Evolutionary conservation across 2,329 filamentous ascomycete genomes (phyloP).

Genomic region (Aureobasidium sp.): DNA sequence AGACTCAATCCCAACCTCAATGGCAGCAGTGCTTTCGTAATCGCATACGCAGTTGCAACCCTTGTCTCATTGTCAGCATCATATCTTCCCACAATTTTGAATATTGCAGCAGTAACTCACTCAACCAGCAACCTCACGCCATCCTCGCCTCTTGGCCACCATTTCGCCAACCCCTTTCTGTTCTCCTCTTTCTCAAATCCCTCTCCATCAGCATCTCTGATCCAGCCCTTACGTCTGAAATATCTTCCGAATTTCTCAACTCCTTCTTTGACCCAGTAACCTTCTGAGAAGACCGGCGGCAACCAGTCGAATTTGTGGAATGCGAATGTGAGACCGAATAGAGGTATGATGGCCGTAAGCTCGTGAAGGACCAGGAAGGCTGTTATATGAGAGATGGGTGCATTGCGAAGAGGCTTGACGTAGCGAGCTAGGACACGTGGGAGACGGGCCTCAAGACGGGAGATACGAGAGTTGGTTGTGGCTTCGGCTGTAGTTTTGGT

Average conservation of each 20-base stretch:
- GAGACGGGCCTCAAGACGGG: slow-evolving; percentile 34
- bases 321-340: slow-evolving; percentile 62
- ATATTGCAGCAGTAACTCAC: slow-evolving; percentile 15
- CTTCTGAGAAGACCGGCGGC: slow-evolving; percentile 49
- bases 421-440: slow-evolving; percentile 62
- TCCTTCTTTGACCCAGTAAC: slow-evolving; percentile 49
- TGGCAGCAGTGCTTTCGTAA: slow-evolving; percentile 80
- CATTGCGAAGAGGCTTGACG: slow-evolving; percentile 59
- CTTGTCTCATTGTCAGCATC: slow-evolving; percentile 14
- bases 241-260: slow-evolving; percentile 69
- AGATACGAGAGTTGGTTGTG: slow-evolving; percentile 15
- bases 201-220: slow-evolving; percentile 38
- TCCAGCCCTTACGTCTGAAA: slow-evolving; percentile 72
- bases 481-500: not conserved
- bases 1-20: slow-evolving; percentile 67
- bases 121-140: slow-evolving; percentile 51
- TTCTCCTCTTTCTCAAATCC: slow-evolving; percentile 13
- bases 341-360: slow-evolving; percentile 73
- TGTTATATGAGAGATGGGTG: slow-evolving; percentile 72
- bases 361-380: slow-evolving; percentile 90
- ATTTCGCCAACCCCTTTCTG: not conserved
- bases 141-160: slow-evolving; percentile 10
- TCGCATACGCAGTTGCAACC: slow-evolving; percentile 80
- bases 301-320: slow-evolving; percentile 77
- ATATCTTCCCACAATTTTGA: not conserved